phyloP scores from a whole-genome alignment of 768 basidiomycete species.

The Atractiella rhizophila region DNA sequence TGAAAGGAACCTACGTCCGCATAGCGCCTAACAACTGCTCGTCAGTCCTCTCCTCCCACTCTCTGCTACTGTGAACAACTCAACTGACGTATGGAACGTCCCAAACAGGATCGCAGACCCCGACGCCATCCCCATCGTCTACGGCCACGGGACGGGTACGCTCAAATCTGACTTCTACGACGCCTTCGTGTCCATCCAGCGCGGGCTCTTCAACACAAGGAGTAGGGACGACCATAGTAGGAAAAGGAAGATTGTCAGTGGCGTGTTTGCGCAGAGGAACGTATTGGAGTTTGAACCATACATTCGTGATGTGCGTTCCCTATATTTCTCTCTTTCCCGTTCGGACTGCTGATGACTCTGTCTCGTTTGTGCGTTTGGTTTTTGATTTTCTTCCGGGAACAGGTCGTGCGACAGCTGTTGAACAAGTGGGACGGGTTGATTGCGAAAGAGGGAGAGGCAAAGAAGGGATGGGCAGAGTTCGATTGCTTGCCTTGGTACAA shows the following conservation, averaged over 20 bases:
- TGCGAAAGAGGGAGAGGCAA: constrained; percentile 33
- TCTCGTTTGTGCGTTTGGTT: too few relatives aligned
- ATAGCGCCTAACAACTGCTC: too few relatives aligned
- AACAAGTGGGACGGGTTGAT: constrained; percentile 48
- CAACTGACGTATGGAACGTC: too few relatives aligned
- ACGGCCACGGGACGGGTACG: constrained; percentile 63
- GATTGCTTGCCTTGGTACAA: constrained; percentile 27
- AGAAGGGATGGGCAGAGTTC: constrained; percentile 21
- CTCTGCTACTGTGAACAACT: too few relatives aligned
- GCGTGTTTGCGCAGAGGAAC: constrained; percentile 25
- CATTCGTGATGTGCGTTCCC: constrained; percentile 29
- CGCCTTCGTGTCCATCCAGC: constrained; percentile 40
- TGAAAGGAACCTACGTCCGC: too few relatives aligned
- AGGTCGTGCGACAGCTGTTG: constrained; percentile 27
- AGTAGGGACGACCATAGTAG: constrained; percentile 39
- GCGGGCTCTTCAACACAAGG: constrained; percentile 20
- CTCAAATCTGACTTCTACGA: constrained; percentile 45
- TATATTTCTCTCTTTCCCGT: constrained; percentile 18
- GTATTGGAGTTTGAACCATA: constrained; percentile 69
- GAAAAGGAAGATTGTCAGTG: constrained; percentile 68
- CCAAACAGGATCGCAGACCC: constrained; percentile 58
- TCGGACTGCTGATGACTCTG: neutral
- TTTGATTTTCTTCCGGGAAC: too few relatives aligned
- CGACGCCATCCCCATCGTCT: constrained; percentile 44
- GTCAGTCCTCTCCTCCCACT: too few relatives aligned